Evolutionary conservation across 306 rosid species (phyloP), one percentile per base, ranked within the genome.

Genomic region (Sesbania bispinosa): DNA sequence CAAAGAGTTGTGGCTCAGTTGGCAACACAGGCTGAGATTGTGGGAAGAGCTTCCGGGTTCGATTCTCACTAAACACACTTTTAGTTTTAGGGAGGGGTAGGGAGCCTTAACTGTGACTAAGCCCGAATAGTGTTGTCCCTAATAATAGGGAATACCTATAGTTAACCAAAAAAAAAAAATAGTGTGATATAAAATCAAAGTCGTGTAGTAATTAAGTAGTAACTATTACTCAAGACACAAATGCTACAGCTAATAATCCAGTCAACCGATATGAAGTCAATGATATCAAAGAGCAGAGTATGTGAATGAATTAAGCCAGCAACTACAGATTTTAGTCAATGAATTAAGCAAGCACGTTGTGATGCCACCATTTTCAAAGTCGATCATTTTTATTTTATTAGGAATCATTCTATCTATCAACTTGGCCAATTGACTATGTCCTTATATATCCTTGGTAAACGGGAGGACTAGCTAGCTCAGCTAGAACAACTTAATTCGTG

Each of bases 191-290:
- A 13, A n/a, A 32, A 33, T 59, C 65, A 33, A 33, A 60, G 67
- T 6, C 19, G 5, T 36, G 32, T 36, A 19, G 48, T 61, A 60
- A 14, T 24, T n/a, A n/a, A n/a, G n/a, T 35, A 35, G 36, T 32
- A 9, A 8, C 39, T 10, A 59, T 10, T 16, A 60, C 69, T 41
- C 16, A 2, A 46, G 58, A 19, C 16, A 16, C 29, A 46, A 29
- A 67, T 19, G 14, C 18, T 51, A 32, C 58, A 29, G 47, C 51
- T 48, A 46, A 35, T 48, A 32, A 21, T n/a, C n/a, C 7, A 47
- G 74, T 65, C 76, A 50, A 69, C 29, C 21, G 39, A 66, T 46
- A 26, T 20, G 38, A 79, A 67, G 83, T 73, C 70, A 79, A 79
- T 27, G 62, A 54, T n/a, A 42, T 50, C 33, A 53, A 41, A 30